Evolutionary conservation across 768 basidiomycete genomes (phyloP).

Genomic region (Lepiota venenata): DNA sequence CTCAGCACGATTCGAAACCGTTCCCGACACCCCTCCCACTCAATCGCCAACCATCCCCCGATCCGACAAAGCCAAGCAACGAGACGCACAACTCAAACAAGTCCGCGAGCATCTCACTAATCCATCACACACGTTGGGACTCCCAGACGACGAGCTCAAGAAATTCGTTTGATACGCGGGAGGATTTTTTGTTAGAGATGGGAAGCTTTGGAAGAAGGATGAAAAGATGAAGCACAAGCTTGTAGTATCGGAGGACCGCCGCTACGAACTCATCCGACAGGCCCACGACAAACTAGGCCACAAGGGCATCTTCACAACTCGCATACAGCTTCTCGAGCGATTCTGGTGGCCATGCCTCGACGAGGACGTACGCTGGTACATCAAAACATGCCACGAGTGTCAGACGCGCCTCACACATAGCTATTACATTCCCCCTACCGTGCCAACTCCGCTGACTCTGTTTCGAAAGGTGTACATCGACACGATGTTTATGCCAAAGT

Average conservation of each 20-base stretch:
- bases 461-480: constrained; percentile 26
- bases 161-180: too few relatives aligned
- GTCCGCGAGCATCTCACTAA: too few relatives aligned
- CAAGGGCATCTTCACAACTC: constrained; percentile 22
- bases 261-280: constrained; percentile 14
- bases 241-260: constrained; percentile 10
- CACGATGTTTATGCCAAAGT: constrained; percentile 24
- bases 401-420: constrained; percentile 21
- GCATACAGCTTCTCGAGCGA: constrained; percentile 14
- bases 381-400: constrained; percentile 29
- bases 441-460: constrained; percentile 20
- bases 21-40: too few relatives aligned
- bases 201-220: constrained; percentile 17
- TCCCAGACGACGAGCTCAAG: too few relatives aligned
- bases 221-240: constrained; percentile 17
- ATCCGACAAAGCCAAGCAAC: too few relatives aligned
- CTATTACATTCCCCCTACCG: constrained; percentile 23
- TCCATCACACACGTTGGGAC: too few relatives aligned
- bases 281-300: constrained; percentile 27
- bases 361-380: constrained; percentile 28
- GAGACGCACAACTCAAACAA: too few relatives aligned
- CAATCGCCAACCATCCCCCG: too few relatives aligned
- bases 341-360: constrained; percentile 26
- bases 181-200: constrained; percentile 16
- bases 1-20: too few relatives aligned